Percentiles rank a stretch among this genome's conserved stretches.
These are phyloP conservation scores for Viola pubescens DNA, from an alignment of 441 rosid genomes.

Conservation along the genomic window DNA sequence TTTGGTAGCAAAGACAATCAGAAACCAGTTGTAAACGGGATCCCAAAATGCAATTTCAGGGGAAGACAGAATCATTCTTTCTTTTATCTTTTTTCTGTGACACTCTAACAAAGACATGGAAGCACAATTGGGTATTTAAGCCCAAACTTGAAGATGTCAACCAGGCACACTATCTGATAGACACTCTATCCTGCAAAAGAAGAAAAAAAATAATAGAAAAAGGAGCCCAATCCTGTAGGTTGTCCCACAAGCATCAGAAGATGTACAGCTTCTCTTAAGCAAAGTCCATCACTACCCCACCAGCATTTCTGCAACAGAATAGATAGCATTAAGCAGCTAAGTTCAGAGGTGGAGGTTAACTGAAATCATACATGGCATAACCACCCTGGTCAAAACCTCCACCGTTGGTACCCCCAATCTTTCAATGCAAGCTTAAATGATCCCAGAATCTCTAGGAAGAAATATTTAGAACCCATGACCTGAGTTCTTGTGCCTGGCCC, in stretches of 20 bases:
- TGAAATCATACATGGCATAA: constrained; percentile 35
- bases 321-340: constrained; percentile 44
- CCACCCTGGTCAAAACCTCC: constrained; percentile 48
- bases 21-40: too few relatives aligned
- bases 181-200: constrained; percentile 28
- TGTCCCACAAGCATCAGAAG: constrained; percentile 47
- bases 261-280: constrained; percentile 46
- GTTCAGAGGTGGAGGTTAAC: constrained; percentile 32
- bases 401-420: constrained; percentile 38
- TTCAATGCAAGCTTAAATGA: constrained; percentile 42
- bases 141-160: constrained; percentile 19
- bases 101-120: constrained; percentile 12
- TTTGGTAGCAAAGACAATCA: too few relatives aligned
- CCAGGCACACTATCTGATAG: constrained; percentile 10
- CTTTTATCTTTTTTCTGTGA: background rate
- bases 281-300: constrained; percentile 52
- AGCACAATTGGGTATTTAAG: constrained; percentile 18
- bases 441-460: constrained; percentile 35
- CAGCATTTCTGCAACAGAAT: constrained; percentile 69
- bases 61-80: too few relatives aligned
- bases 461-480: constrained; percentile 48
- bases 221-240: constrained; percentile 28
- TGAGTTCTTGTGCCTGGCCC: constrained; percentile 61
- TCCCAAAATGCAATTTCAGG: too few relatives aligned
- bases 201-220: background rate